phyloP scores from a whole-genome alignment of 257 asterid species.

The Solanum lignicaule region DNA sequence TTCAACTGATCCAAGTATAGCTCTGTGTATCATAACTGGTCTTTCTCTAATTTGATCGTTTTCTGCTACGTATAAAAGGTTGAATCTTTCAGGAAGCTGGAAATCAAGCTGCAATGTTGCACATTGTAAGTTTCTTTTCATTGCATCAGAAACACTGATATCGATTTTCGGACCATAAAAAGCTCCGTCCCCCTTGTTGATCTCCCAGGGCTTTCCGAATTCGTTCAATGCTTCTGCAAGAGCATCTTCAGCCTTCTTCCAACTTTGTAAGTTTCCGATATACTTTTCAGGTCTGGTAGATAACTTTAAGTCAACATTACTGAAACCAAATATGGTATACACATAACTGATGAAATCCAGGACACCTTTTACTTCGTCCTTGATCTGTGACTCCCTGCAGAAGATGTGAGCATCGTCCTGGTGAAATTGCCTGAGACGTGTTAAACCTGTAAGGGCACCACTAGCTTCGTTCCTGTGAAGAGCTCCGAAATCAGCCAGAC shows the following conservation, averaged over 20 bases:
- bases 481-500: conserved; percentile 92
- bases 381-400: conserved; percentile 24
- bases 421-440: conserved; percentile 79
- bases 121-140: conserved; percentile 89
- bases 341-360: conserved; percentile 65
- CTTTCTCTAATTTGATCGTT: conserved; percentile 72
- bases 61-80: conserved; percentile 81
- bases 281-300: conserved; percentile 92
- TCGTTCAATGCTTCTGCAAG: conserved; percentile 81
- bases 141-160: conserved; percentile 60
- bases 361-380: conserved; percentile 90
- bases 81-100: conserved; percentile 84
- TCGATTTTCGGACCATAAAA: background rate
- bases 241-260: conserved; percentile 90
- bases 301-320: conserved; percentile 62
- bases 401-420: conserved; percentile 95
- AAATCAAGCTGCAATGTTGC: conserved; percentile 94
- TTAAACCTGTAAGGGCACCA: conserved; percentile 91
- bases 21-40: conserved; percentile 78
- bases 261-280: conserved; percentile 63
- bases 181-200: conserved; percentile 6
- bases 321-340: conserved; percentile 78
- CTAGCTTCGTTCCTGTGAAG: conserved; percentile 94
- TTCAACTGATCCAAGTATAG: conserved; percentile 74
- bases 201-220: conserved; percentile 86